phyloP scores from a whole-genome alignment of 176 grass and related monocot species.

The Metroxylon sagu region DNA sequence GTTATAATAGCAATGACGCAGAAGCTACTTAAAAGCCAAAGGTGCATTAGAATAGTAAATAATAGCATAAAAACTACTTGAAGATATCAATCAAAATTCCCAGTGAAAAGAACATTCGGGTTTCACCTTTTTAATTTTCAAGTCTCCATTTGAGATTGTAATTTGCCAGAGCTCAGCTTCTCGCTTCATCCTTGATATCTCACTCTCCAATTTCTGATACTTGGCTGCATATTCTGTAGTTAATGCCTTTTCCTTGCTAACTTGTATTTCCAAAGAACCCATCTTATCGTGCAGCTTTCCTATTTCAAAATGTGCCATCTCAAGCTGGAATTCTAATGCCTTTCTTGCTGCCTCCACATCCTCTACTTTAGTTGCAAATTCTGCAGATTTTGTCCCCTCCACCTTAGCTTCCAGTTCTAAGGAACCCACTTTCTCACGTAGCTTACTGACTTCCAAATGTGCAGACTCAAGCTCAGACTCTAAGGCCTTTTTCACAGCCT shows the following conservation, averaged over 20 bases:
- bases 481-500: conserved; percentile 35
- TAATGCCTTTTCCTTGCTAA: conserved; percentile 72
- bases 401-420: conserved; percentile 53
- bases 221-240: conserved; percentile 65
- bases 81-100: too few relatives aligned
- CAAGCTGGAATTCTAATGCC: conserved; percentile 45
- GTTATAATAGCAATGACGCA: too few relatives aligned
- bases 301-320: conserved; percentile 45
- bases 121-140: conserved; percentile 83
- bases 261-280: conserved; percentile 47
- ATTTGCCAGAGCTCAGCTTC: conserved; percentile 49
- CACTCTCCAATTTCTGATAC: conserved; percentile 71
- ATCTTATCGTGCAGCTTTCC: conserved; percentile 45
- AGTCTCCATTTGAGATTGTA: conserved; percentile 46
- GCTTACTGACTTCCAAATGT: conserved; percentile 27
- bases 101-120: not conserved
- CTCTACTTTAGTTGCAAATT: conserved; percentile 57
- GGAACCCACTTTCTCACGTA: conserved; percentile 40
- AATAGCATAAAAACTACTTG: too few relatives aligned
- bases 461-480: conserved; percentile 28
- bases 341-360: conserved; percentile 38
- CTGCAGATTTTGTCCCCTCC: conserved; percentile 45
- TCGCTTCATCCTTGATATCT: conserved; percentile 46
- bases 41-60: too few relatives aligned
- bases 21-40: too few relatives aligned